A percentile compares a stretch with the other conserved stretches of the same genome.
phyloP scores from a whole-genome alignment of 768 basidiomycete species.

The Hydnomerulius pinastri region DNA sequence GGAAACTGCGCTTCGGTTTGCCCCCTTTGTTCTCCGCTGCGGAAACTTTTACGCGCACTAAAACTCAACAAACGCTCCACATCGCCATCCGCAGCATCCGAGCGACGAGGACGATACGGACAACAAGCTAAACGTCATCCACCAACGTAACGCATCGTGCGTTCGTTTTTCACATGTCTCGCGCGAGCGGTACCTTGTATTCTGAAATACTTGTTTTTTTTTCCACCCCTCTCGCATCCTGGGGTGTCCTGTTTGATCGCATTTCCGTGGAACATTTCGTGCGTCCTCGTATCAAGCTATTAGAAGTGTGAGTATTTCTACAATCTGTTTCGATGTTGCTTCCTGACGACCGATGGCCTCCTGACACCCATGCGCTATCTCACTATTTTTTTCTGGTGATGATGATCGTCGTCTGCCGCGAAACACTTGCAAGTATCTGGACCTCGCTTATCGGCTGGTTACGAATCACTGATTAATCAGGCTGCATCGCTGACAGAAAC shows the following conservation, averaged over 20 bases:
- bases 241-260: neutral
- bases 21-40: no score
- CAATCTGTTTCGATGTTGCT: neutral
- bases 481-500: neutral
- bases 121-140: neutral
- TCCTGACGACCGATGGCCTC: neutral
- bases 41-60: no score
- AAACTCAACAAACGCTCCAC: no score
- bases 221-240: no score
- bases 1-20: no score
- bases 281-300: neutral
- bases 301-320: neutral
- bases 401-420: neutral
- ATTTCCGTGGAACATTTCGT: neutral
- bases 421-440: no score
- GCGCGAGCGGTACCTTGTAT: neutral
- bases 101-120: neutral
- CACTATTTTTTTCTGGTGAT: neutral
- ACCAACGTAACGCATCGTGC: neutral
- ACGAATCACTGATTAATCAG: neutral
- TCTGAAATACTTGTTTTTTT: no score
- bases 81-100: neutral
- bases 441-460: neutral
- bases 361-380: neutral
- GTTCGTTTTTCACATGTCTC: neutral